Evolutionary conservation across 1,284 basidiomycete genomes (phyloP), one percentile per base, ranked within the genome.

Genomic region (Pascua sp.): DNA sequence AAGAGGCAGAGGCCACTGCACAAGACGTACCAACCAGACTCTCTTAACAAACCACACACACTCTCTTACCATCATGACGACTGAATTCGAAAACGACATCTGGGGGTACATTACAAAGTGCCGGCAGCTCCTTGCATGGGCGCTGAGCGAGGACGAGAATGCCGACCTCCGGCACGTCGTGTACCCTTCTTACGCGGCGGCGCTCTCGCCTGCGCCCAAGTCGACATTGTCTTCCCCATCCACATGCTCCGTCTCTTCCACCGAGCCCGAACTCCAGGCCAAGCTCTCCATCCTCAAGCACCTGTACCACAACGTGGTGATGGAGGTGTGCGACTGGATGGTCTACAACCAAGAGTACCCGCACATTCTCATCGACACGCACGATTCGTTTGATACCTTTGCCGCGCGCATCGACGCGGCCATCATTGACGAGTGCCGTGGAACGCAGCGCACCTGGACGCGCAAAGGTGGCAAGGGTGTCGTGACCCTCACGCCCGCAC

Each of bases 291-390:
- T 52, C 47, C 46, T 53, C 46, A 52, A 49, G 41, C 55, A 57
- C 47, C 36, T 57, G 24, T 57, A 57, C 55, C 55, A 57, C 55
- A 45, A 42, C 32, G 47, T 53, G 13, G 55, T 57, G 11, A 47
- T 57, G 46, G 55, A 57, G 41, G 55, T 52, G 42, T 57, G 55
- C 47, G 50, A 52, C 50, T 57, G 55, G 55, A 57, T 57, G 50
- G 51, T 57, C 50, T 52, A 57, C 51, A 40, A 37, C 42, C 48
- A 49, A 24, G 42, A 39, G 18, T 57, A 57, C 47, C 51, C 47
- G 15, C 55, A 57, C 47, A 42, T 52, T n/a, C 50, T 57, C 12
- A 57, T 57, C 18, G 50, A 51, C 42, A 49, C 17, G 32, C 41
- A 57, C 42, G 41, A 43, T 11, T 36, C 42, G 4, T 57, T 57